phyloP scores from a whole-genome alignment of 1,139 yeast species.

The Oligophagozyma castellii region DNA sequence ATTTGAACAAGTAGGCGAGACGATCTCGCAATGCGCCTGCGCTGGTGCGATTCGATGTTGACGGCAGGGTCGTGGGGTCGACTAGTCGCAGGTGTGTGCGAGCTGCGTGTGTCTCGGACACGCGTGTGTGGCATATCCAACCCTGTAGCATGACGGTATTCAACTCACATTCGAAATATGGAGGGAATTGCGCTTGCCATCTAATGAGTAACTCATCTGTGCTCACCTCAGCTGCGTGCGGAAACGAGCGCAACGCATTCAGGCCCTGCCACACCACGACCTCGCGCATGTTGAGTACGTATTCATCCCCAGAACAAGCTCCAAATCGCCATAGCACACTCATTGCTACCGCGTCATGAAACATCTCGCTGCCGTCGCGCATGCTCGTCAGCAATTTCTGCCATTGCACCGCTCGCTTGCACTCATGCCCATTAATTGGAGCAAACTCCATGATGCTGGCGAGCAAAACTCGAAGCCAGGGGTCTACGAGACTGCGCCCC shows the following conservation, averaged over 20 bases:
- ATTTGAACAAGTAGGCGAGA: constrained; percentile 45
- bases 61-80: too few relatives aligned
- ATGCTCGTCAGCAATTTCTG: neutral
- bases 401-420: neutral
- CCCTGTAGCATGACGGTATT: too few relatives aligned
- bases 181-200: constrained; percentile 58
- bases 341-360: too few relatives aligned
- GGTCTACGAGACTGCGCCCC: neutral
- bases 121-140: too few relatives aligned
- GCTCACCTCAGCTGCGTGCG: neutral
- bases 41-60: too few relatives aligned
- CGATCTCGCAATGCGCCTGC: too few relatives aligned
- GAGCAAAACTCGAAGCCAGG: neutral
- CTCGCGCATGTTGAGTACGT: constrained; percentile 28
- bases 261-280: constrained; percentile 51
- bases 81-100: too few relatives aligned
- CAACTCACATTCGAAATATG: too few relatives aligned
- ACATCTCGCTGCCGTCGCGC: neutral
- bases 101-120: too few relatives aligned
- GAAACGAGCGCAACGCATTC: constrained; percentile 28
- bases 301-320: constrained; percentile 17
- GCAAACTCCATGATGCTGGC: neutral
- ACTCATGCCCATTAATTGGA: neutral
- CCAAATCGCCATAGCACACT: constrained; percentile 11
- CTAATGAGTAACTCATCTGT: constrained; percentile 38